Evolutionary conservation across 768 basidiomycete species (phyloP).

Genomic region (Imleria badia): DNA sequence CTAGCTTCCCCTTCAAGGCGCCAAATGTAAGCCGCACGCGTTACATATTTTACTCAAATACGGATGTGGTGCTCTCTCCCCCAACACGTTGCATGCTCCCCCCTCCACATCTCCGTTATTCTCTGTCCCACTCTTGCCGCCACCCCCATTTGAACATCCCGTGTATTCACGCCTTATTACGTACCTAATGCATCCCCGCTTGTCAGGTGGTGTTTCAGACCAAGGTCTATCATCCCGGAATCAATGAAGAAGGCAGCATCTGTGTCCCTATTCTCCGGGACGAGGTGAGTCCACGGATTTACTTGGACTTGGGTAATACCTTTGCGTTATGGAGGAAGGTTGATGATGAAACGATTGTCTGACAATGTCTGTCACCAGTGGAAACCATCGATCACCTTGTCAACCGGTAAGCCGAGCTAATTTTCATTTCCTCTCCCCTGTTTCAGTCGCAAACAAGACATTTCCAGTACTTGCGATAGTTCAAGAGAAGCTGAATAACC

Average conservation of each 20-base stretch:
- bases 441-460: conserved; percentile 9
- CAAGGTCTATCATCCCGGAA: conserved; percentile 88
- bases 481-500: conserved; percentile 86
- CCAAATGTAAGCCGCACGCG: conserved; percentile 52
- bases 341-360: conserved; percentile 8
- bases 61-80: conserved; percentile 10
- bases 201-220: conserved; percentile 77
- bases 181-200: conserved; percentile 11
- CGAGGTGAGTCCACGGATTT: conserved; percentile 51
- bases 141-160: background rate
- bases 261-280: conserved; percentile 84
- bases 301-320: background rate
- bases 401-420: conserved; percentile 50
- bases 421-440: background rate
- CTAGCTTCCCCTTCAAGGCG: conserved; percentile 87
- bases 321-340: background rate
- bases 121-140: background rate
- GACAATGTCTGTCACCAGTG: conserved; percentile 47
- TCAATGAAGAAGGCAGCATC: conserved; percentile 85
- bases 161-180: conserved; percentile 13
- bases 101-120: background rate
- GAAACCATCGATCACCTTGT: conserved; percentile 79
- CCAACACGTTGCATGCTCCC: conserved; percentile 18
- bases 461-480: conserved; percentile 67
- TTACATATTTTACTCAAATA: conserved; percentile 2